Evolutionary conservation across 805 yeast genomes (phyloP), one percentile per base, ranked within the genome.

Genomic region (Wickerhamiella lipophila): DNA sequence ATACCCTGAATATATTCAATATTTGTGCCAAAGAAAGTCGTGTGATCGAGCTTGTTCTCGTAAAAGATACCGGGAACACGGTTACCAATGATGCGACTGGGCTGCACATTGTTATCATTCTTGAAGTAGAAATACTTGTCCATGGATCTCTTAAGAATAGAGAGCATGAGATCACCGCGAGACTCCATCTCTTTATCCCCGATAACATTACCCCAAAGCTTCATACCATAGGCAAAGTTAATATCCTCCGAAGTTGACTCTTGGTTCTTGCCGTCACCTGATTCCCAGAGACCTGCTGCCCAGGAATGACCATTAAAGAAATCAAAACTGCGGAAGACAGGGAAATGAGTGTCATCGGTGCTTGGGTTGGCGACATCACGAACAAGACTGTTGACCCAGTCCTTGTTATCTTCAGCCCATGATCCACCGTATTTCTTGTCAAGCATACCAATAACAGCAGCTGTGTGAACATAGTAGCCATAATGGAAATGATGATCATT

Each of bases 401-500:
- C 74, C 60, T 71, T 74, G 55, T 72, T 69, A 3, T 60, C 65
- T 9, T 55, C 50, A 5, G 68, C 63, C 79, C 83, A 81, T 8
- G 65, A 58, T 4, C 77, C 76, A 4, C 79, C 80, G 19, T 55
- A 62, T 30, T 65, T 55, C 8, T 55, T 48, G 59, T 83, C 92
- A 19, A 79, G 74, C 51, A 75, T 63, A 12, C 82, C 88, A 45
- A 83, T 74, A 18, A 82, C 70, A 3, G 94, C 86, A 7, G 92
- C 89, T 2, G 92, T 83, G 62, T 83, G 89, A 40, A 84, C 71
- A 58, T 76, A 79, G 62, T 83, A 84, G n/a, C 92, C 92, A 59
- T 82, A 84, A 62, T 84, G 94, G 75, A 83, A 84, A 61, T 83
- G 92, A 58, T 84, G 94, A 58, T 84, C 94, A 56, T 83, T 83